Percentiles rank a stretch among this genome's conserved stretches.
phyloP scores from a whole-genome alignment of 805 yeast species.

The Wickerhamiella shivajii region DNA sequence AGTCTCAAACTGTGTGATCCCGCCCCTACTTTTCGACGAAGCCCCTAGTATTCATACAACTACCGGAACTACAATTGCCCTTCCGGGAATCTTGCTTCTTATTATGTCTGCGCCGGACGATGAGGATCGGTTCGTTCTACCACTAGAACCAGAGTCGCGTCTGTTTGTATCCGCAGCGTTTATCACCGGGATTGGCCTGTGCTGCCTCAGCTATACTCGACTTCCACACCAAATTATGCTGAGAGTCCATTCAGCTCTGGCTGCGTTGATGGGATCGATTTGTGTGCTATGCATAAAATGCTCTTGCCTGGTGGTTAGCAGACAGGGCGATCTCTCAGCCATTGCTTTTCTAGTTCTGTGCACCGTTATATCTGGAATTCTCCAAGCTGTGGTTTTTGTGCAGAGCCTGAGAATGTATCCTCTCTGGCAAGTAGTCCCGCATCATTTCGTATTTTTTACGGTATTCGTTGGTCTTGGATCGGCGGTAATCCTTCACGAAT shows the following conservation, averaged over 20 bases:
- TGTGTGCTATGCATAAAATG: slow-evolving; percentile 34
- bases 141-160: neutral
- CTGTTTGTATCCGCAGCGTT: neutral
- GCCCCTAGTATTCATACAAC: slow-evolving; percentile 24
- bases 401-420: slow-evolving; percentile 29
- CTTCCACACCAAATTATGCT: neutral
- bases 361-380: slow-evolving; percentile 27
- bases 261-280: slow-evolving; percentile 33
- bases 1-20: slow-evolving; percentile 33
- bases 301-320: slow-evolving; percentile 22
- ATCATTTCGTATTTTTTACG: slow-evolving; percentile 36
- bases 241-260: slow-evolving; percentile 6
- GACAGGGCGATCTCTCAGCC: slow-evolving; percentile 16
- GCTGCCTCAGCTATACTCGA: neutral
- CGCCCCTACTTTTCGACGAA: slow-evolving; percentile 34
- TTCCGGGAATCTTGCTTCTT: slow-evolving; percentile 31
- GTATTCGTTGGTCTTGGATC: slow-evolving; percentile 32
- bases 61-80: slow-evolving; percentile 29
- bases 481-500: slow-evolving; percentile 30
- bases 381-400: slow-evolving; percentile 30
- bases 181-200: slow-evolving; percentile 1
- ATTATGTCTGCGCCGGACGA: slow-evolving; percentile 25
- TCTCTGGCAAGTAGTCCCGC: slow-evolving; percentile 35
- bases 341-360: slow-evolving; percentile 23
- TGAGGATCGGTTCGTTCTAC: slow-evolving; percentile 3